Conservation (phyloP, 177 flowering plant species). For the Vitis hybrid region DNA sequence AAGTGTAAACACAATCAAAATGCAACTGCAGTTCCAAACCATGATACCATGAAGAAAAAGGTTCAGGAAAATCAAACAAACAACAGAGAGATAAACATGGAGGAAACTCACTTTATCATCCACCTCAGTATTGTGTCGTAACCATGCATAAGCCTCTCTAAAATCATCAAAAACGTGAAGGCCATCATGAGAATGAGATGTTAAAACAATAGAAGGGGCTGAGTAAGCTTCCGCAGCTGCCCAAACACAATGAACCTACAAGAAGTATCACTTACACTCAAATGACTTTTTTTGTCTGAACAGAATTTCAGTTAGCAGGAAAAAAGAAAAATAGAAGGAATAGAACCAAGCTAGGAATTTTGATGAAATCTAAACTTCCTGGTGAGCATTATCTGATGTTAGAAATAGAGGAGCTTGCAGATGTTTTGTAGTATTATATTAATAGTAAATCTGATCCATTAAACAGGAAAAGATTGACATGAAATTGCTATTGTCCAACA, state of each 20-base stretch:
- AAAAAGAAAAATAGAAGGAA: neutral
- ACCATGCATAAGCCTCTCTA: conserved; percentile 99
- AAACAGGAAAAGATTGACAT: too few species aligned
- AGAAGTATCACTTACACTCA: conserved; percentile 4
- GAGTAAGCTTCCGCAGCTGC: conserved; percentile 99
- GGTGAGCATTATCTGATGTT: too few species aligned
- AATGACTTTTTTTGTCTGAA: neutral
- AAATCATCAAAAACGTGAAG: conserved; percentile 99
- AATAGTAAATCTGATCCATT: too few species aligned
- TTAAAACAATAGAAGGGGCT: conserved; percentile 95
- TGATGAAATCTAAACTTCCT: neutral
- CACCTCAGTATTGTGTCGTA: conserved; percentile 93
- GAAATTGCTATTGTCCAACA: too few species aligned
- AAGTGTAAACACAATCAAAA: too few species aligned
- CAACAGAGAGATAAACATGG: neutral
- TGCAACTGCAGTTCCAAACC: too few species aligned
- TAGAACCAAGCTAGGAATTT: neutral
- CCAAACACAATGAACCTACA: conserved; percentile 98
- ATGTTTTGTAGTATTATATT: too few species aligned
- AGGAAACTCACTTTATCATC: conserved; percentile 78
- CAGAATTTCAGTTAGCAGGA: neutral
- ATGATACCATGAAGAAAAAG: neutral
- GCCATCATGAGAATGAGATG: conserved; percentile 82
- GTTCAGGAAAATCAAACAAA: neutral
- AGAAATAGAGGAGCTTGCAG: too few species aligned